A percentile compares a stretch with the other conserved stretches of the same genome.
Evolutionary conservation across 805 yeast genomes (phyloP).

Genomic region (Cyberlindnera subsufficiens): DNA sequence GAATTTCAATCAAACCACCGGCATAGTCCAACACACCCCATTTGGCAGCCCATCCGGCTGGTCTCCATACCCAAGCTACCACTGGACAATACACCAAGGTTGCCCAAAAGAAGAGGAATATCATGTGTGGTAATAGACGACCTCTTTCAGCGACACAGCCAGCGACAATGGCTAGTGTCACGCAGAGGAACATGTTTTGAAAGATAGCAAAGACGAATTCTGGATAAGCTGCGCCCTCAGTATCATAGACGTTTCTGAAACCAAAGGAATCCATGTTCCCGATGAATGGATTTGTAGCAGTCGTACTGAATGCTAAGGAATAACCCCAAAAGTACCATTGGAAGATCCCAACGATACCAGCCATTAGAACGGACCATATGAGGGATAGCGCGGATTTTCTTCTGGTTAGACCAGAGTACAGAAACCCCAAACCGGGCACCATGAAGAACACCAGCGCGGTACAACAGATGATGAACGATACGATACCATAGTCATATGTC

Average conservation of each 20-base stretch:
- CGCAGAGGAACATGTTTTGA: conserved; percentile 88
- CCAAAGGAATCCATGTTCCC: conserved; percentile 86
- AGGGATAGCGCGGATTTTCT: conserved; percentile 84
- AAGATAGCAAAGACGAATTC: conserved; percentile 80
- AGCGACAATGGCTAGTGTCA: conserved; percentile 85
- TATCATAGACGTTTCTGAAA: conserved; percentile 59
- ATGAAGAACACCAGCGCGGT: conserved; percentile 76
- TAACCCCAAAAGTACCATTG: conserved; percentile 99
- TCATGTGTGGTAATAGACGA: conserved; percentile 74
- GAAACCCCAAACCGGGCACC: conserved; percentile 92
- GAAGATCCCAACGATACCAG: conserved; percentile 66
- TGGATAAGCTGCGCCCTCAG: conserved; percentile 50
- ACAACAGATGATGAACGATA: conserved; percentile 50
- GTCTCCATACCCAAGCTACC: conserved; percentile 94
- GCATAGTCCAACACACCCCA: conserved; percentile 97
- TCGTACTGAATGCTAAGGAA: conserved; percentile 78
- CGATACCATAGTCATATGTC: conserved; percentile 40
- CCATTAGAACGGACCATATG: conserved; percentile 74
- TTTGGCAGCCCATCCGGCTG: conserved; percentile 87
- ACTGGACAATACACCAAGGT: conserved; percentile 91
- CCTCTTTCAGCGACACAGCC: conserved; percentile 96
- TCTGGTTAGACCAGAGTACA: conserved; percentile 87
- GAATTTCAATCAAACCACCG: conserved; percentile 94
- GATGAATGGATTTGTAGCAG: conserved; percentile 78
- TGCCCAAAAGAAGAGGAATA: conserved; percentile 82